Evolutionary conservation across 306 rosid species (phyloP), one percentile per base, ranked within the genome.

Genomic region (Dalbergia cultrata): DNA sequence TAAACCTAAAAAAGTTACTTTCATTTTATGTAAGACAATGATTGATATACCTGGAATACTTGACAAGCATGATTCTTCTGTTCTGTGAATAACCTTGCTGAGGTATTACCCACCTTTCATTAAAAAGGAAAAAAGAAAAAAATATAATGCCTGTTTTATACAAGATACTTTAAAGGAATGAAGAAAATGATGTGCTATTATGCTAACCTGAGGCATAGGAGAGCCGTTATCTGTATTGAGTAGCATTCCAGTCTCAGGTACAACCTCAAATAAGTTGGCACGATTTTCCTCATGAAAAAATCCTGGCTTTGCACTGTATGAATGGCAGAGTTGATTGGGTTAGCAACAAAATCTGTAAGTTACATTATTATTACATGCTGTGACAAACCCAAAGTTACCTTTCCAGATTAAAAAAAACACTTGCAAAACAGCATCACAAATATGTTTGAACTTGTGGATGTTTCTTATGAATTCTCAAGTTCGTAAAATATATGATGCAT

Each of bases 151-250:
- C 7, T 16, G 26, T 50, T 18, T 59, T 59, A 63, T 45, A 45
- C 60, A 72, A 22, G 70, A 35, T 26, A 34, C 37, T 58, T 57
- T 53, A 77, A 63, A 82, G 34, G 16, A 75, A 57, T 37, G 54
- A 65, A 60, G 59, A 43, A 17, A 82, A 81, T 47, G 63, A 64
- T 26, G 69, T 64, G 43, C 69, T 22, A 74, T 19, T 44, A 71
- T 35, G 77, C 85, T 78, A 75, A 93, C 99, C 96, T 89, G 94
- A 66, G 98, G 90, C 90, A 93, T 84, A 33, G 97, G 99, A 67
- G 97, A 92, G 83, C 99, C 99, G 77, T 92, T 92, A 86, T 95
- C 99, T 39, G 99, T 95, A 87, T 95, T 95, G 64, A 90, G 80
- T 69, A 95, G 88, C 99, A 91, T 95, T 79, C 97, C 97, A 43